Evolutionary conservation across 768 basidiomycete genomes (phyloP), one percentile per base, ranked within the genome.

Genomic region (Hypholoma fasciculare): DNA sequence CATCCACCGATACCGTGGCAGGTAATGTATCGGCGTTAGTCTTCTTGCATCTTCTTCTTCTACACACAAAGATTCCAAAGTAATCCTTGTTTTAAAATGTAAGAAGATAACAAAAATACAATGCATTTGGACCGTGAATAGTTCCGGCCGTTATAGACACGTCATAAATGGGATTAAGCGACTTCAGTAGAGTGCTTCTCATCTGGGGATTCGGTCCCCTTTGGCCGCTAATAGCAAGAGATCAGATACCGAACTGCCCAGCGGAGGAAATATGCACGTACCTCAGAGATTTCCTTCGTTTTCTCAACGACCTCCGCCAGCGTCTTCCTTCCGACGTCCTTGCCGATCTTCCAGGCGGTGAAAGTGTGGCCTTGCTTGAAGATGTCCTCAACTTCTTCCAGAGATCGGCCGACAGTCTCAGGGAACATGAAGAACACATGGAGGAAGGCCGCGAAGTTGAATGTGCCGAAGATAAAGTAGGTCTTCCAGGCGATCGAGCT

Each of bases 351-450:
- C 90, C 90, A 92, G 5, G 90, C 89, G 16, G 84, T 77, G 72
- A 87, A 92, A 34, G 72, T 67, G 63, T 92, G 83, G 0, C 88
- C 88, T 63, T 86, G 82, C 5, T 76, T 72, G 76, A 92, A 92
- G 61, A 92, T 82, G 5, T 86, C 89, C 67, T 92, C 90, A 42
- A 92, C 80, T 70, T 92, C 90, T 71, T 92, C 90, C 8, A 92
- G 81, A 2, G 87, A 82, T 0, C 88, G 79, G 4, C 85, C 84
- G 13, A 85, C 84, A 2, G 89, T 90, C 71, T 92, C 90, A 12
- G 89, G 90, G 79, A 83, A 92, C 80, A 87, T 87, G 80, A 92
- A 90, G 66, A 87, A 75, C 58, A 91, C 76, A 63, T 90, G 89
- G 52, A 90, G 73, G 68, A 80, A 86, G 1, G 84, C 86, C 1